Conservation (phyloP, 2,329 filamentous ascomycete genomes). For the Clonostachys sp. region DNA sequence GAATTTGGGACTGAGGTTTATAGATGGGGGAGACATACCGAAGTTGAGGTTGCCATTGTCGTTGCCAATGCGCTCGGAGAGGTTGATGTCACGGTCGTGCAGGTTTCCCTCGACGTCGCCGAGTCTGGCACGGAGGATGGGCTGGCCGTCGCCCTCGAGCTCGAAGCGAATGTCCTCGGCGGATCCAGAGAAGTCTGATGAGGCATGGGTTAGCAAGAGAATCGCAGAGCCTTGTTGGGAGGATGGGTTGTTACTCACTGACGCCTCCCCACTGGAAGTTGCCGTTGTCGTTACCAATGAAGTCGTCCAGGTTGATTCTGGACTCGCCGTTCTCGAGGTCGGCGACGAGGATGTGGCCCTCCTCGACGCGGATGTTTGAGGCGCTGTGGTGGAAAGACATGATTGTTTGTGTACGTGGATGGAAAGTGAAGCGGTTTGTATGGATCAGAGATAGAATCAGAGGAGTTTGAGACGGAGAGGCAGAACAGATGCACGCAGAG, state of each 20-base stretch:
- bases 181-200: slow-evolving; percentile 35
- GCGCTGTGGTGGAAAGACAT: slow-evolving; percentile 40
- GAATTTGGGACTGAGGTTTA: too few relatives aligned
- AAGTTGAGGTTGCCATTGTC: slow-evolving; percentile 38
- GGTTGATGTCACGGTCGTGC: slow-evolving; percentile 43
- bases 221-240: too few relatives aligned
- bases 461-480: too few relatives aligned
- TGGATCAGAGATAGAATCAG: too few relatives aligned
- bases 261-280: slow-evolving; percentile 37
- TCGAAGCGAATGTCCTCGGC: slow-evolving; percentile 40
- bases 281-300: slow-evolving; percentile 47
- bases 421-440: too few relatives aligned
- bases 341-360: slow-evolving; percentile 42
- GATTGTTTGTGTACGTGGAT: too few relatives aligned
- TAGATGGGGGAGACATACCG: slow-evolving; percentile 11
- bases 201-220: too few relatives aligned
- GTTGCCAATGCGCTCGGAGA: slow-evolving; percentile 50
- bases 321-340: slow-evolving; percentile 31
- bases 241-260: slow-evolving; percentile 5
- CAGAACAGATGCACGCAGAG: too few relatives aligned
- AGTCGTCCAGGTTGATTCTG: slow-evolving; percentile 42
- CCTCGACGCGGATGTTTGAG: slow-evolving; percentile 39
- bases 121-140: slow-evolving; percentile 48
- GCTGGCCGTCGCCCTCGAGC: slow-evolving; percentile 43
- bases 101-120: slow-evolving; percentile 33